Evolutionary conservation across 345 rosid genomes (phyloP).

Genomic region (Hibiscus tridactylites): DNA sequence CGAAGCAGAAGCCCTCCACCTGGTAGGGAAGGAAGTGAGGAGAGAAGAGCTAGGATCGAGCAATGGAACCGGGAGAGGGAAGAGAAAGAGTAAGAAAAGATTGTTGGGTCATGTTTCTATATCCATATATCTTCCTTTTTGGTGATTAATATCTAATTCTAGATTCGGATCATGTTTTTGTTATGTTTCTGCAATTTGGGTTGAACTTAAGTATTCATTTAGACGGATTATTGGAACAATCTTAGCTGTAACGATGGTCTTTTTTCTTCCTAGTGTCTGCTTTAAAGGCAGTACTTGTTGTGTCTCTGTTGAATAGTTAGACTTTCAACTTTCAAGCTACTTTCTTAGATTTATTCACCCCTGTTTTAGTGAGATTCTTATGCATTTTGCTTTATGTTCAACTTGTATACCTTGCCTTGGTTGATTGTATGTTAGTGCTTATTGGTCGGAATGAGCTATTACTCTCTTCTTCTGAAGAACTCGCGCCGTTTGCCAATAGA

Average conservation of each 20-base stretch:
- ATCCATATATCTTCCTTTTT: not conserved
- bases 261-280: not conserved
- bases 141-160: not conserved
- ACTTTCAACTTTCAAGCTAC: not conserved
- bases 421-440: too few species aligned
- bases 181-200: not conserved
- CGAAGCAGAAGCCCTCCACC: slow-evolving; percentile 59
- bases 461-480: too few species aligned
- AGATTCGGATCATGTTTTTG: not conserved
- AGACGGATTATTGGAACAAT: not conserved
- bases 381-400: not conserved
- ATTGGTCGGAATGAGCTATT: too few species aligned
- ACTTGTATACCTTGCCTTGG: not conserved
- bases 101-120: not conserved
- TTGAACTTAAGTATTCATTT: slow-evolving; percentile 5
- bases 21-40: slow-evolving; percentile 15
- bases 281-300: slow-evolving; percentile 6
- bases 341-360: not conserved
- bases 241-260: not conserved
- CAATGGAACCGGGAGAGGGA: slow-evolving; percentile 86
- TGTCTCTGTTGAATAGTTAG: not conserved
- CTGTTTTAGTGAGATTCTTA: too few species aligned
- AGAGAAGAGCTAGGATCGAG: slow-evolving; percentile 80
- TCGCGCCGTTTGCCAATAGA: too few species aligned
- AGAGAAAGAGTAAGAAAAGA: slow-evolving; percentile 20